A percentile compares a stretch with the other conserved stretches of the same genome.
Conservation (phyloP, 495 filamentous ascomycete genomes). For the Ascodesmis nigricans region DNA sequence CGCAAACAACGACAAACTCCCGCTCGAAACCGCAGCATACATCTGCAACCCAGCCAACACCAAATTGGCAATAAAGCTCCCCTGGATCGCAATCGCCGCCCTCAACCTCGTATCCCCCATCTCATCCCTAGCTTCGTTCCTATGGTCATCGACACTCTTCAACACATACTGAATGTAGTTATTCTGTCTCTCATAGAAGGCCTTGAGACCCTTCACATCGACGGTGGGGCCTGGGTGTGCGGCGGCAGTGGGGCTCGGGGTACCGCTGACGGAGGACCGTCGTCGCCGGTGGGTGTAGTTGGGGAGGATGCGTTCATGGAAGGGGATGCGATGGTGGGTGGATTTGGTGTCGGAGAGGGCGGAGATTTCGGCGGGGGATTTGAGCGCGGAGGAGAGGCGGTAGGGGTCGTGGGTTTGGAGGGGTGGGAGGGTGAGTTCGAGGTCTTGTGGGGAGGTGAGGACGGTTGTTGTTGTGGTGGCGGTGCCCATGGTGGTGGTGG, state of each 20-base stretch:
- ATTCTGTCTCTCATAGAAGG: slow-evolving; percentile 83
- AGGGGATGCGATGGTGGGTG: slow-evolving; percentile 1
- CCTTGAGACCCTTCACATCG: slow-evolving; percentile 42
- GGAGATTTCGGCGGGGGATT: slow-evolving; percentile 54
- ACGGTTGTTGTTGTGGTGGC: too few relatives aligned
- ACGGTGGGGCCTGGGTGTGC: slow-evolving; percentile 24
- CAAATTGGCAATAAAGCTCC: slow-evolving; percentile 72
- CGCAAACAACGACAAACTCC: slow-evolving; percentile 83
- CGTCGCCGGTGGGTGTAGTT: slow-evolving; percentile 27
- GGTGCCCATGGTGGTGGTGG: too few relatives aligned
- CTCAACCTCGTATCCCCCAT: slow-evolving; percentile 39
- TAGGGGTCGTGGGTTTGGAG: too few relatives aligned
- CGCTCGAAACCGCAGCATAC: slow-evolving; percentile 68
- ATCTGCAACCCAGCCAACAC: slow-evolving; percentile 58
- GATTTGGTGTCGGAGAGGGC: slow-evolving; percentile 29
- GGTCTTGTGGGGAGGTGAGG: too few relatives aligned
- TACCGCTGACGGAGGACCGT: slow-evolving; percentile 6
- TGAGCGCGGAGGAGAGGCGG: slow-evolving; percentile 54
- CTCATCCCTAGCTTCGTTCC: slow-evolving; percentile 54
- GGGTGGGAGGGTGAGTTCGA: too few relatives aligned
- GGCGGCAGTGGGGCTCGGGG: slow-evolving; percentile 21
- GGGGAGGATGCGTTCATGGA: slow-evolving; percentile 30
- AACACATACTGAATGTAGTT: slow-evolving; percentile 79
- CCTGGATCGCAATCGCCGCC: slow-evolving; percentile 72
- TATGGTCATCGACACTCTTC: slow-evolving; percentile 81